Evolutionary conservation across 371 early-diverging fungal species (phyloP).

Genomic region (Apophysomyces variabilis): DNA sequence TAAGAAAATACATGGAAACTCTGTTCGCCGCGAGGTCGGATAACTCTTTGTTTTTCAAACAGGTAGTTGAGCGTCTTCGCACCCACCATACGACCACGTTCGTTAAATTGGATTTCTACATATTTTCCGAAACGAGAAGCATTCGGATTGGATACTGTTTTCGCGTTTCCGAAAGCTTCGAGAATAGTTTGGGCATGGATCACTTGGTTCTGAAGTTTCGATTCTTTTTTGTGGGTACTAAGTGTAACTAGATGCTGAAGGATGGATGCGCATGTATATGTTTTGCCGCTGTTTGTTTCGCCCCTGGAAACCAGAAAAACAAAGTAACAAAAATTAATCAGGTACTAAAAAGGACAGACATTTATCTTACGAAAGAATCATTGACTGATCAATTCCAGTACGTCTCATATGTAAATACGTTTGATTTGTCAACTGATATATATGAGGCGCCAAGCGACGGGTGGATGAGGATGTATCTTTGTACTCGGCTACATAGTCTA

Average conservation of each 20-base stretch:
- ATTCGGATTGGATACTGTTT: constrained; percentile 70
- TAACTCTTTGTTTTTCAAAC: constrained; percentile 77
- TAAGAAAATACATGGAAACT: constrained; percentile 96
- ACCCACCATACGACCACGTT: constrained; percentile 78
- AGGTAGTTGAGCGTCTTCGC: constrained; percentile 85
- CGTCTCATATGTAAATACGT: constrained; percentile 80
- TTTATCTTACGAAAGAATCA: constrained; percentile 59
- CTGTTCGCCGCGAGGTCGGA: constrained; percentile 65
- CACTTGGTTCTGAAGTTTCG: constrained; percentile 75
- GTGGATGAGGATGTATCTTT: constrained; percentile 47
- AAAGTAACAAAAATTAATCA: constrained; percentile 35
- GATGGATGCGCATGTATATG: constrained; percentile 68
- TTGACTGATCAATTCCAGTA: constrained; percentile 79
- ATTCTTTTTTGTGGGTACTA: constrained; percentile 78
- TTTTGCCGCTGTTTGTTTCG: constrained; percentile 87
- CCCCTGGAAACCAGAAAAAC: constrained; percentile 58
- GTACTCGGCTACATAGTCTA: constrained; percentile 76
- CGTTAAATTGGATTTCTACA: constrained; percentile 88
- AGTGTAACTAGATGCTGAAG: constrained; percentile 74
- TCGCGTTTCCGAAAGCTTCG: constrained; percentile 85
- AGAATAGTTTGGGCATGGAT: constrained; percentile 74
- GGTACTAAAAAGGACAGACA: constrained; percentile 41
- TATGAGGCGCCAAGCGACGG: constrained; percentile 73
- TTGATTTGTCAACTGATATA: constrained; percentile 73
- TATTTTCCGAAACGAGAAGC: constrained; percentile 89